Conservation (phyloP, 1,284 basidiomycete genomes). For the Pseudozyma sp. region DNA sequence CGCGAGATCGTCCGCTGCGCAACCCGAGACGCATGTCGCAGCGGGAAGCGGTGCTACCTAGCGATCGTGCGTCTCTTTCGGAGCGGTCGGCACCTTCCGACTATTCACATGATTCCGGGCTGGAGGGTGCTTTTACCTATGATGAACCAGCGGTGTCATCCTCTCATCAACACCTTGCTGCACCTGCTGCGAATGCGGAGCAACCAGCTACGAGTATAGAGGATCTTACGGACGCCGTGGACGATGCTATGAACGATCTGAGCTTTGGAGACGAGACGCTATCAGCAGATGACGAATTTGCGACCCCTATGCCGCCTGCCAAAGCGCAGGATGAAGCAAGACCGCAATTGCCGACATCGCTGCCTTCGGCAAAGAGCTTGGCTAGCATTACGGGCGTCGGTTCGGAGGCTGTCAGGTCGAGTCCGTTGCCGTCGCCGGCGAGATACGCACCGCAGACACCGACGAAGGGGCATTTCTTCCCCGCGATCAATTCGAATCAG, state of each 20-base stretch:
- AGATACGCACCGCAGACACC: constrained; percentile 14
- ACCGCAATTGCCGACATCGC: constrained; percentile 12
- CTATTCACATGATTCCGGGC: constrained; percentile 46
- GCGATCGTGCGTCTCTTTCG: constrained; percentile 22
- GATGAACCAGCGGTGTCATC: constrained; percentile 9
- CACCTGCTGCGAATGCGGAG: neutral
- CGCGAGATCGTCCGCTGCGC: constrained; percentile 32
- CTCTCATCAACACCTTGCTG: neutral
- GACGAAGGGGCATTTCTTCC: constrained; percentile 7
- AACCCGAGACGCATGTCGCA: constrained; percentile 40
- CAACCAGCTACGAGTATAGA: constrained; percentile 37
- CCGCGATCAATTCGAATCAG: constrained; percentile 8
- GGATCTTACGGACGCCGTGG: constrained; percentile 55
- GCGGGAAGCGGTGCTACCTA: constrained; percentile 7
- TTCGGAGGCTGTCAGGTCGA: constrained; percentile 10
- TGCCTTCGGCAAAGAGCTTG: constrained; percentile 29
- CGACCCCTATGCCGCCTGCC: constrained; percentile 32
- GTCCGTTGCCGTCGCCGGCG: constrained; percentile 17
- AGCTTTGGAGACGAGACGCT: constrained; percentile 53
- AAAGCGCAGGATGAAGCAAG: constrained; percentile 13
- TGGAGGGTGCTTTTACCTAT: constrained; percentile 20
- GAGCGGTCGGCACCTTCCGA: constrained; percentile 45
- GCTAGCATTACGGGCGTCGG: constrained; percentile 24
- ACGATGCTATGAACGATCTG: constrained; percentile 57
- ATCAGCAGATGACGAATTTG: constrained; percentile 27